Evolutionary conservation across 345 rosid species (phyloP).

Genomic region (Rhizophora mangle): DNA sequence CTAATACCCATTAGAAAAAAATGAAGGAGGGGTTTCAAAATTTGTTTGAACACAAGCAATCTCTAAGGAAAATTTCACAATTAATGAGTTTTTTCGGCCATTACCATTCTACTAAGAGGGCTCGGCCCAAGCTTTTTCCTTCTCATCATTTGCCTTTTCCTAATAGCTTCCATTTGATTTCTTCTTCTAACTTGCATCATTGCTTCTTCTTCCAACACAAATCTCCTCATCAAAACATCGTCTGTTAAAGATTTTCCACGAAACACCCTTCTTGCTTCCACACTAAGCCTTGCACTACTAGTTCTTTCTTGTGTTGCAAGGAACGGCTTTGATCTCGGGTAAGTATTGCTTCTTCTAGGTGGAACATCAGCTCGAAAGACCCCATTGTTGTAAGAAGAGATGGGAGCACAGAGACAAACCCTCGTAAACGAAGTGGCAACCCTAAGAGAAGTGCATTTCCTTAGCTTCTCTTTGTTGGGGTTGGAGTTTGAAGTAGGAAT

Average conservation of each 20-base stretch:
- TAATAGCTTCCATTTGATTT: slow-evolving; percentile 80
- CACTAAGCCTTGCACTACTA: slow-evolving; percentile 39
- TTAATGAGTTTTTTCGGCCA: slow-evolving; percentile 37
- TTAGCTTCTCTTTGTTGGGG: slow-evolving; percentile 38
- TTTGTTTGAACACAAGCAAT: slow-evolving; percentile 5
- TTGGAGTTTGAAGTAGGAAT: slow-evolving; percentile 12
- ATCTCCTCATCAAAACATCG: slow-evolving; percentile 87
- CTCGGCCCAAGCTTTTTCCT: slow-evolving; percentile 90
- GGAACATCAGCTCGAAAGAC: slow-evolving; percentile 69
- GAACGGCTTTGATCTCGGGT: slow-evolving; percentile 66
- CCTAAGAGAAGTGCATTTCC: slow-evolving; percentile 71
- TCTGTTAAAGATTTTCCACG: slow-evolving; percentile 87
- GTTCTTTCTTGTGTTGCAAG: slow-evolving; percentile 25
- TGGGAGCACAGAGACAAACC: slow-evolving; percentile 86
- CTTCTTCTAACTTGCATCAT: slow-evolving; percentile 79
- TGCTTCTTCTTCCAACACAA: slow-evolving; percentile 87
- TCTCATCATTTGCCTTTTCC: slow-evolving; percentile 56
- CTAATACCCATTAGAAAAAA: neutral
- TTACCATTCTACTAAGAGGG: slow-evolving; percentile 75
- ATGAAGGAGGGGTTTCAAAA: neutral
- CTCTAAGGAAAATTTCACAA: neutral
- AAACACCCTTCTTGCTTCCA: slow-evolving; percentile 69
- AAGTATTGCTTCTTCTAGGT: slow-evolving; percentile 82
- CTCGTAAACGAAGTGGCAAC: slow-evolving; percentile 78
- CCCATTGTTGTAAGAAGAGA: slow-evolving; percentile 73